Base-by-base conservation (phyloP, 305 asterid genomes). In the Ajuga reptans region DNA sequence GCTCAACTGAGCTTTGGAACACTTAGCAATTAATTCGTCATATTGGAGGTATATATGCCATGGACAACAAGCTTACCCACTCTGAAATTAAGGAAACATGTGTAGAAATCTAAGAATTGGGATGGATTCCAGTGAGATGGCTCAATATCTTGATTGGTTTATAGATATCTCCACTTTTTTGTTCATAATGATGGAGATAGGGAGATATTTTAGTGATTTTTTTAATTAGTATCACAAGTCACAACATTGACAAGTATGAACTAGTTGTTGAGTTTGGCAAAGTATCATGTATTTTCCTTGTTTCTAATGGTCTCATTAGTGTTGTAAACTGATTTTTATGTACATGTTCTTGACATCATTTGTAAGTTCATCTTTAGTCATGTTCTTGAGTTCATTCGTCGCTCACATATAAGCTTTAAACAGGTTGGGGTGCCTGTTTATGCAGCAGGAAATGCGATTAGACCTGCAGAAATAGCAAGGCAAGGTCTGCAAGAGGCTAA, bases 341-440 rank as follows among this genome's bases (percentile, higher is more conserved):
- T 33, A 21, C 37, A 55, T 55, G 72, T 46, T 64, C 42, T 59
- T 8, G n/a, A 12, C 9, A 27, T 31, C 46, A 36, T 27, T 54
- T 54, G 34, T 45, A 14, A 11, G 47, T 63, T 39, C 54, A 55
- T 56, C 18, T 17, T 50, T 52, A 63, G 60, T 75, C 71, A 74
- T 68, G 74, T 61, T 57, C 69, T 56, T 69, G 68, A 51, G 36
- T 67, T 55, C 71, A 72, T 57, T 55, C 67, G 39, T 67, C 71
- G 49, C 77, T 79, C 67, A 66, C 55, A 58, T 54, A 36, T 46
- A 66, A 79, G 73, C 72, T 73, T 78, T 77, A 75, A 67, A 82
- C 87, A 93, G 97, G 96, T 90, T 51, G 95, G 86, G 56, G 97
- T 90, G 62, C 97, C 99, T 78, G 97, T 90, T 78, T 93, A 89